Percentiles rank a stretch among this genome's conserved stretches.
Evolutionary conservation across 2,329 filamentous ascomycete genomes (phyloP).

Genomic region (Hypoxylon rubiginosum): DNA sequence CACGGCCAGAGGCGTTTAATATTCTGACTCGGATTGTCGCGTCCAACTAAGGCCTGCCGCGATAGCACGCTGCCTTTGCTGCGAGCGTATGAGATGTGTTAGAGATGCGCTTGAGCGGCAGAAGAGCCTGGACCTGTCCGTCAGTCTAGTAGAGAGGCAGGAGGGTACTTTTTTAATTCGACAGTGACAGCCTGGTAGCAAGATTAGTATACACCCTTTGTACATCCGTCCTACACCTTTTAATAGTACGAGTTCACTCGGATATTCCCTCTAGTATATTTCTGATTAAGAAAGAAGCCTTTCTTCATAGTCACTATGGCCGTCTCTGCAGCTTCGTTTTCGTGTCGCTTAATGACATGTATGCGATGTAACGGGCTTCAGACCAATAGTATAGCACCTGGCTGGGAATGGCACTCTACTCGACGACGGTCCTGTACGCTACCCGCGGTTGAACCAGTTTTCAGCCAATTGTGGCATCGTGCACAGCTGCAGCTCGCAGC

Average conservation of each 20-base stretch:
- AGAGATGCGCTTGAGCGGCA: slow-evolving; percentile 37
- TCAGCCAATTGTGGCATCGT: slow-evolving; percentile 34
- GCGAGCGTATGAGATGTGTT: slow-evolving; percentile 34
- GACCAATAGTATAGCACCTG: slow-evolving; percentile 29
- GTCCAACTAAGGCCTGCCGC: slow-evolving; percentile 37
- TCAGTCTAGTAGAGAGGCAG: slow-evolving; percentile 42
- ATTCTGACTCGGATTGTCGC: slow-evolving; percentile 32
- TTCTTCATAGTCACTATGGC: slow-evolving; percentile 11
- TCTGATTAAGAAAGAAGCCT: slow-evolving; percentile 11
- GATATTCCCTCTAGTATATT: slow-evolving; percentile 20
- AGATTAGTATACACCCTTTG: slow-evolving; percentile 53
- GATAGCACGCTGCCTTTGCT: slow-evolving; percentile 40
- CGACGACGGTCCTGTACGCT: slow-evolving; percentile 33
- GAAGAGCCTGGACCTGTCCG: slow-evolving; percentile 40
- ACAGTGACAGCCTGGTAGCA: slow-evolving; percentile 46
- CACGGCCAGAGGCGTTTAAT: slow-evolving; percentile 37
- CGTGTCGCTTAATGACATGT: slow-evolving; percentile 36
- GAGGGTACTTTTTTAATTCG: slow-evolving; percentile 46
- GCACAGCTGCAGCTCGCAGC: slow-evolving; percentile 39
- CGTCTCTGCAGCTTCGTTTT: slow-evolving; percentile 34
- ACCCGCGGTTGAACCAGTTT: slow-evolving; percentile 36
- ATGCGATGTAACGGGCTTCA: slow-evolving; percentile 40
- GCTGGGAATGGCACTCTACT: slow-evolving; percentile 32
- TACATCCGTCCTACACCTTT: slow-evolving; percentile 52
- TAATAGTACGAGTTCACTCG: slow-evolving; percentile 49